Conservation (phyloP, 805 yeast genomes). For the Candida tammaniensis region DNA sequence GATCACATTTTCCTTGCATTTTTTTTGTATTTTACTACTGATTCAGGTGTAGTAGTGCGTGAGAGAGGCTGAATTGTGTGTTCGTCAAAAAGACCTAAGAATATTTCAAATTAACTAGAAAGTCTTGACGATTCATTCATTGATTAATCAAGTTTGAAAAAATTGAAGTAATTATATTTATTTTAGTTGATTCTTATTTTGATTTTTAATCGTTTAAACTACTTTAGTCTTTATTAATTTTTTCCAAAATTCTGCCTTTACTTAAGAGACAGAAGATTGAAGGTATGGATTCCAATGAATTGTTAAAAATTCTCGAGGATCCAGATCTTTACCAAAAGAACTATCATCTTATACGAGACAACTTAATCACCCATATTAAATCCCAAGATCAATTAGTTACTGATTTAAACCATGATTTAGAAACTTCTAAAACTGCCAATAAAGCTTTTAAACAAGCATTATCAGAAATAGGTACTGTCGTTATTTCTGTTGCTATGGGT, state of each 20-base stretch:
- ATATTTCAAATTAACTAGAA: no score
- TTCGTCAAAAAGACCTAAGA: no score
- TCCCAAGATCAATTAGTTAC: constrained; percentile 27
- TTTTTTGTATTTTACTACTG: no score
- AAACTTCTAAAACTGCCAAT: constrained; percentile 51
- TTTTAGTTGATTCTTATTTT: no score
- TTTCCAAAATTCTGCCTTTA: constrained; percentile 18
- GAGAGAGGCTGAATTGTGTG: no score
- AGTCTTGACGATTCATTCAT: no score
- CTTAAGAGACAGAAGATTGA: constrained; percentile 15
- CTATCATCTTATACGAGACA: constrained; percentile 28
- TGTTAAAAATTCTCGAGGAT: constrained; percentile 37
- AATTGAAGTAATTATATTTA: no score
- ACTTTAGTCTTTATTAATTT: no score
- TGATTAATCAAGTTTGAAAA: no score
- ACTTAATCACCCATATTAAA: constrained; percentile 25
- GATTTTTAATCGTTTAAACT: no score
- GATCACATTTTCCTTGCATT: no score
- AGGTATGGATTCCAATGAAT: constrained; percentile 30
- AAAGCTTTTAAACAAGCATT: constrained; percentile 70
- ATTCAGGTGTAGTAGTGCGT: no score
- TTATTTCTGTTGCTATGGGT: constrained; percentile 86
- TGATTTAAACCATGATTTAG: constrained; percentile 28
- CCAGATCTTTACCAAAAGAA: constrained; percentile 31
- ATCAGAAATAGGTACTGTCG: constrained; percentile 80